Evolutionary conservation across 805 yeast genomes (phyloP), one percentile per base, ranked within the genome.

Genomic region (Ogataea nakhonphanomensis): DNA sequence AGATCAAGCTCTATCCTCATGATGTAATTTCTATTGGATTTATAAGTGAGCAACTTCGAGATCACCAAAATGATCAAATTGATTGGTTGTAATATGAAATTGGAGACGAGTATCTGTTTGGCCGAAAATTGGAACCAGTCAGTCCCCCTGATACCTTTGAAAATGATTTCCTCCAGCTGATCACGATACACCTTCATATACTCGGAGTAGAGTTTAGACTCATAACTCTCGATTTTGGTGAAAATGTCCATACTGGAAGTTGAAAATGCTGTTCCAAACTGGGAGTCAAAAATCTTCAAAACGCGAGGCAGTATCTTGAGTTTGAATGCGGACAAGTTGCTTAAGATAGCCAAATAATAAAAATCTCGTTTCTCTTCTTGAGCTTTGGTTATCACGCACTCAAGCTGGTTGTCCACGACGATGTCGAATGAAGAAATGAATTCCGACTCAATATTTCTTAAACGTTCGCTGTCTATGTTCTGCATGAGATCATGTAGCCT

Each of bases 261-360:
- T 6, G 68, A 60, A 21, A 76, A 49, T 8, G 68, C 64, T 13
- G 74, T 64, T 29, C 71, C 72, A 46, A 81, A 79, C 2, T 65
- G 64, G 6, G 62, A 53, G 47, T 80, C 82, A 53, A 76, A 80
- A 37, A 62, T 61, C 34, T 67, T 69, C 10, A 79, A 54, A 13
- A 78, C 58, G 15, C 60, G 55, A 1, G 84, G 81, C 20, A 82
- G 63, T 2, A 75, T 65, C 3, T 51, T 57, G 15, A 61, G 62
- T 24, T 72, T 64, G 23, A 83, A 59, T 33, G 67, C 68, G 32
- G 70, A 71, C 33, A 82, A 57, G 50, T 81, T 81, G 30, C 79
- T 71, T 30, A 81, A 56, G 0, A 83, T 71, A 9, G 53, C 45
- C n/a, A 57, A 35, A 24, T 49, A 54, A 34, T 54, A 53, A 21